A percentile compares a stretch with the other conserved stretches of the same genome.
Evolutionary conservation across 2,329 filamentous ascomycete genomes (phyloP).

Genomic region (Lachnellula cervina): DNA sequence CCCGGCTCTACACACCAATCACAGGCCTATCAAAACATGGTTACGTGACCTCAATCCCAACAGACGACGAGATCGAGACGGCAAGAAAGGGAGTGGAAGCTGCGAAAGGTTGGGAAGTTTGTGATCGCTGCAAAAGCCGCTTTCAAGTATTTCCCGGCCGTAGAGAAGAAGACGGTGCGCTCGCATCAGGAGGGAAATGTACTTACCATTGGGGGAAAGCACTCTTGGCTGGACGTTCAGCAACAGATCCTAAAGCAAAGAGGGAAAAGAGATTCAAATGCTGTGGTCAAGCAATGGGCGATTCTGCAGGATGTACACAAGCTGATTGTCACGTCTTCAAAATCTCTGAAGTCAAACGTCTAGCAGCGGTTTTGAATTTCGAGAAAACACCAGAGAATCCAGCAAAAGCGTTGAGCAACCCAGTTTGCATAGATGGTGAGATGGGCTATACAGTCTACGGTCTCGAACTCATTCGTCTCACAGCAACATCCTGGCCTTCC

Average conservation of each 20-base stretch:
- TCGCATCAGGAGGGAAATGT: constrained; percentile 74
- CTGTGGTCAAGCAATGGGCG: constrained; percentile 70
- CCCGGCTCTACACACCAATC: constrained; percentile 59
- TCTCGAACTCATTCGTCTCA: constrained; percentile 84
- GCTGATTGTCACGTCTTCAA: constrained; percentile 82
- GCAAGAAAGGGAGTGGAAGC: constrained; percentile 61
- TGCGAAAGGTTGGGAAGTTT: constrained; percentile 76
- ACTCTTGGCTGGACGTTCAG: constrained; percentile 47
- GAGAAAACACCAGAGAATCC: constrained; percentile 67
- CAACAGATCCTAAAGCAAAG: constrained; percentile 51
- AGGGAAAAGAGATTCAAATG: constrained; percentile 67
- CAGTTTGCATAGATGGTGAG: constrained; percentile 89
- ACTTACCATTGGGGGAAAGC: constrained; percentile 74
- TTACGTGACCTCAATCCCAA: constrained; percentile 68
- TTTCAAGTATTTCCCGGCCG: constrained; percentile 92
- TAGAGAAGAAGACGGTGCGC: constrained; percentile 67
- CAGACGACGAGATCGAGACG: constrained; percentile 58
- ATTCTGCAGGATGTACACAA: constrained; percentile 68
- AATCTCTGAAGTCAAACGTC: constrained; percentile 65
- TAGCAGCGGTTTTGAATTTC: constrained; percentile 78
- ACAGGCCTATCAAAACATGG: constrained; percentile 60
- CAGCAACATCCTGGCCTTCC: constrained; percentile 80
- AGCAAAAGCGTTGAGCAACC: constrained; percentile 46
- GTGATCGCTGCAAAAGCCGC: constrained; percentile 77
- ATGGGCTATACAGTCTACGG: constrained; percentile 94